Percentiles rank a stretch among this genome's conserved stretches.
phyloP scores from a whole-genome alignment of 2,329 filamentous ascomycete genomes.

The Cladobotryum protrusum region DNA sequence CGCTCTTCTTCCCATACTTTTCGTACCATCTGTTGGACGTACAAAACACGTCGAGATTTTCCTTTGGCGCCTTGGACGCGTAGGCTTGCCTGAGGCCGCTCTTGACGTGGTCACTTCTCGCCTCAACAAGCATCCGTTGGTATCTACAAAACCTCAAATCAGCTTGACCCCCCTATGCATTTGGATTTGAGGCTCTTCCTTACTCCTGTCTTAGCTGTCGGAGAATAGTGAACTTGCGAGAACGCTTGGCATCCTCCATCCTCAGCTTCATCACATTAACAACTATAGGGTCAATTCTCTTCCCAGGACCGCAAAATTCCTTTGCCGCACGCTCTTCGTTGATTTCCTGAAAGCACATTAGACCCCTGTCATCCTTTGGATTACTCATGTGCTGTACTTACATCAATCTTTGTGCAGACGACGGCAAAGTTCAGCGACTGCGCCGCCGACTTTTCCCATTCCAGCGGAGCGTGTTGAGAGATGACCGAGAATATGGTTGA shows the following conservation, averaged over 20 bases:
- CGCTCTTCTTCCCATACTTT: constrained; percentile 24
- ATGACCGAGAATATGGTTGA: constrained; percentile 24
- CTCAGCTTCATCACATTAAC: too few relatives aligned
- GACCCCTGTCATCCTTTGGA: too few relatives aligned
- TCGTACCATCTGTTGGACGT: constrained; percentile 30
- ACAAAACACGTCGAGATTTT: constrained; percentile 27
- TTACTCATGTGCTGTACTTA: too few relatives aligned
- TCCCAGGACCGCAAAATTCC: too few relatives aligned
- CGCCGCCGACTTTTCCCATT: constrained; percentile 21
- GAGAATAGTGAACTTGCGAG: too few relatives aligned
- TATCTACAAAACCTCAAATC: too few relatives aligned
- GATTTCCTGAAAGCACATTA: too few relatives aligned
- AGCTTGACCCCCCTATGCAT: too few relatives aligned
- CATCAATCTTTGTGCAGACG: constrained; percentile 28
- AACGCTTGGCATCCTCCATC: too few relatives aligned
- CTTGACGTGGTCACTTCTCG: constrained; percentile 25
- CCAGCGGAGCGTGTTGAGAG: constrained; percentile 22
- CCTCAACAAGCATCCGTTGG: constrained; percentile 23
- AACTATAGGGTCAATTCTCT: too few relatives aligned
- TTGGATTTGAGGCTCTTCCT: too few relatives aligned
- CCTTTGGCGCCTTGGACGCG: constrained; percentile 16
- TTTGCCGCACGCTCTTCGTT: constrained; percentile 20
- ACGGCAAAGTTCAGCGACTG: constrained; percentile 24
- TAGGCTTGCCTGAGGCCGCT: constrained; percentile 22
- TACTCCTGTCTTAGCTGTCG: too few relatives aligned